Conservation (phyloP, 768 basidiomycete species). For the Astraeus odoratus region DNA sequence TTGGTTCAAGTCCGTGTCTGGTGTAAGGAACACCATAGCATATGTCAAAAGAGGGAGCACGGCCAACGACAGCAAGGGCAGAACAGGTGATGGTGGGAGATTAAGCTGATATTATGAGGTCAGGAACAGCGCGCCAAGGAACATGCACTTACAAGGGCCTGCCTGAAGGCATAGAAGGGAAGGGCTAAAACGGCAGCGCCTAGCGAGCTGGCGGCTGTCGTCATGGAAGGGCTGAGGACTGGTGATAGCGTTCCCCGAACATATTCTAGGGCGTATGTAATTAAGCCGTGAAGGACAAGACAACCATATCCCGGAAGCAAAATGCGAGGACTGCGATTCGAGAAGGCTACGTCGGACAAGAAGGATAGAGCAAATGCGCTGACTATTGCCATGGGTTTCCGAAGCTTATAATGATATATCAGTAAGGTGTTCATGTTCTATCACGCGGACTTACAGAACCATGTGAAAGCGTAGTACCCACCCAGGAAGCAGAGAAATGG, state of each 20-base stretch:
- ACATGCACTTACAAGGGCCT: slow-evolving; percentile 43
- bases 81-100: slow-evolving; percentile 41
- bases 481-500: slow-evolving; percentile 66
- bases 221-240: slow-evolving; percentile 49
- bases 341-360: slow-evolving; percentile 44
- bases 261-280: slow-evolving; percentile 57
- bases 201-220: slow-evolving; percentile 48
- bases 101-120: slow-evolving; percentile 34
- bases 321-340: slow-evolving; percentile 31
- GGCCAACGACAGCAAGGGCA: slow-evolving; percentile 52
- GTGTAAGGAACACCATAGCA: slow-evolving; percentile 52
- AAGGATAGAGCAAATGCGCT: slow-evolving; percentile 50
- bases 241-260: slow-evolving; percentile 52
- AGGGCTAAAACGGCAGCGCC: slow-evolving; percentile 59
- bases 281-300: slow-evolving; percentile 49
- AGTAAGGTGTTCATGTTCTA: not conserved
- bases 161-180: slow-evolving; percentile 57
- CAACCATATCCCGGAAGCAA: slow-evolving; percentile 63
- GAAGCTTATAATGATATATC: slow-evolving; percentile 31
- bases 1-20: slow-evolving; percentile 42
- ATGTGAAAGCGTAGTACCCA: slow-evolving; percentile 43
- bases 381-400: slow-evolving; percentile 40
- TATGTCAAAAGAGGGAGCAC: slow-evolving; percentile 58
- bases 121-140: not conserved
- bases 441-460: slow-evolving; percentile 35